phyloP scores from a whole-genome alignment of 2,329 filamentous ascomycete species.

The Colletotrichum gloeosporioides region DNA sequence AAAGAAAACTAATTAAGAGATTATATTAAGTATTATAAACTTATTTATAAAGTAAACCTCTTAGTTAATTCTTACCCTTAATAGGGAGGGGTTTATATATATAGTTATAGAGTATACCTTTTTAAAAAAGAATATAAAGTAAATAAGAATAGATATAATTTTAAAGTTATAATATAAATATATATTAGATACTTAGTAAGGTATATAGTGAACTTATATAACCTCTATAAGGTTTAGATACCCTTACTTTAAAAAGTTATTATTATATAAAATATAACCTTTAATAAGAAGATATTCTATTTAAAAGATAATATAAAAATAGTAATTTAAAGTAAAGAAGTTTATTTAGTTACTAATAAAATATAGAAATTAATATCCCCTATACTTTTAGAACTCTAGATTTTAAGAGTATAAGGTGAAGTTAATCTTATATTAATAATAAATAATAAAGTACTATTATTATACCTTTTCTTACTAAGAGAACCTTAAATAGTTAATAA shows the following conservation, averaged over 20 bases:
- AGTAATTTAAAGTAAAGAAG: no score
- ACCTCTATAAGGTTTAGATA: no score
- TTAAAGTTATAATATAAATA: neutral
- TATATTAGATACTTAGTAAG: neutral
- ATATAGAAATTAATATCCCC: no score
- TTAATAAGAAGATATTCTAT: neutral
- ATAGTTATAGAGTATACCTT: neutral
- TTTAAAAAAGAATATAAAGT: neutral
- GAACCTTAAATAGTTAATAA: no score
- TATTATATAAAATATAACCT: neutral
- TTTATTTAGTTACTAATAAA: no score
- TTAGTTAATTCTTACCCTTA: neutral
- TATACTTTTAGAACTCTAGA: fast-evolving
- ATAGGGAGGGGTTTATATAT: neutral
- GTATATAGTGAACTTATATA: neutral
- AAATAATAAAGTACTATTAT: no score
- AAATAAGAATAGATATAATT: neutral
- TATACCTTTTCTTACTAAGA: no score
- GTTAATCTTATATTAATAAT: no score
- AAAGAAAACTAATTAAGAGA: neutral
- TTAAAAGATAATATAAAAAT: no score
- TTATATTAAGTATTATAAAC: neutral
- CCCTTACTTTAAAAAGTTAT: no score
- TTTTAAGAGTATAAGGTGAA: no score
- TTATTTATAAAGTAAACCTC: neutral